Evolutionary conservation across 2,329 filamentous ascomycete genomes (phyloP).

Genomic region (Colletotrichum neosansevieriae): DNA sequence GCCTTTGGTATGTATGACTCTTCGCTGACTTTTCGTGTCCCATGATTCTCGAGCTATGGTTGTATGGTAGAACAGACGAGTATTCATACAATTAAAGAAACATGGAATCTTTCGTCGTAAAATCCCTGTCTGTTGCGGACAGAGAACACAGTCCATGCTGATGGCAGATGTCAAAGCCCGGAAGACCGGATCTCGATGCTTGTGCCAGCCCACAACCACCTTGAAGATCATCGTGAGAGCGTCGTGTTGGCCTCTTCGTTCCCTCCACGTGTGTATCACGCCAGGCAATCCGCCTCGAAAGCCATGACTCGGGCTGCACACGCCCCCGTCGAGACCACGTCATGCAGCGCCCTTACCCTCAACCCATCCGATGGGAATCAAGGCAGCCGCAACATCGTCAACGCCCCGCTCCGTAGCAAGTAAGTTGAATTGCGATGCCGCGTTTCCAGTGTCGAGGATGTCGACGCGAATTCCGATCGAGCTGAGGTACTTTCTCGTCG

Average conservation of each 20-base stretch:
- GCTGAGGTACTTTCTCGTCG: constrained; percentile 78
- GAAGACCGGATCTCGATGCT: background rate
- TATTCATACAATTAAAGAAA: background rate
- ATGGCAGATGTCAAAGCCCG: background rate
- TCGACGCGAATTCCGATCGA: constrained; percentile 87
- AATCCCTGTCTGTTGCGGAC: no score
- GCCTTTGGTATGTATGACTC: background rate
- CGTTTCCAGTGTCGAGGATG: constrained; percentile 91
- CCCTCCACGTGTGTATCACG: background rate
- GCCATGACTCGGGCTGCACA: constrained; percentile 12
- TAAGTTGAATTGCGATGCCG: constrained; percentile 93
- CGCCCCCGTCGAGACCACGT: constrained; percentile 6
- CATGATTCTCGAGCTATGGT: background rate
- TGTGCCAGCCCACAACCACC: background rate
- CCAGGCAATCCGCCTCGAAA: background rate
- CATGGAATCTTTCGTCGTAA: no score
- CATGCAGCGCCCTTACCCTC: constrained; percentile 63
- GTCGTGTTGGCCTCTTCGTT: background rate
- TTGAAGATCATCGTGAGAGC: constrained; percentile 5
- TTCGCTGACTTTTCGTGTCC: constrained; percentile 1
- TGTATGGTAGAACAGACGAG: background rate
- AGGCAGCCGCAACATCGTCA: constrained; percentile 84
- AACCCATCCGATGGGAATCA: constrained; percentile 88
- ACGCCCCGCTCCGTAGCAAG: constrained; percentile 94
- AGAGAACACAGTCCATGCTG: no score